Evolutionary conservation across 768 basidiomycete species (phyloP), one percentile per base, ranked within the genome.

Genomic region (Heimioporus sp.): DNA sequence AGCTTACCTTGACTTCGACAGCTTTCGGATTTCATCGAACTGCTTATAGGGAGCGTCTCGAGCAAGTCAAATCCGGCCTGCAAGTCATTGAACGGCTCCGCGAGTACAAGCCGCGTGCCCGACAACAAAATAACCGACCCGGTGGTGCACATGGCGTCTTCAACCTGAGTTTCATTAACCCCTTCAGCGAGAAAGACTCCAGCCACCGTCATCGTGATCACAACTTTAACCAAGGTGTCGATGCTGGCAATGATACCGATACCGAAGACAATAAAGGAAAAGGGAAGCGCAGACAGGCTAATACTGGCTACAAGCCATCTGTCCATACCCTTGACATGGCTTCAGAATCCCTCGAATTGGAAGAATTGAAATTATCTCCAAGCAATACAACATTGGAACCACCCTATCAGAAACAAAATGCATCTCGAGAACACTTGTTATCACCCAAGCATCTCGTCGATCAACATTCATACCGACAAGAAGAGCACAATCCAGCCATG

Each of bases 11-110:
- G 16, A 28, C 24, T 54, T 51, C 17, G 38, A 19, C 42, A 78
- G 87, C 89, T 0, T 86, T 87, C 59, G 76, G 79, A 17, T 92
- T 92, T 68, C 88, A 91, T 64, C 80, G 76, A n/a, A 84, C 80
- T 4, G 90, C 90, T 10, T 92, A 82, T 65, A 77, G 76, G 58
- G 89, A 91, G 32, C 86, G 89, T 44, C 70, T 90, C 5, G 76
- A 80, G 10, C 69, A 73, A n/a, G 77, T 90, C 7, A 69, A 73
- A 50, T 67, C 73, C 37, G 73, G 82, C 2, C 74, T 90, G 4
- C 64, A 64, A 4, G 81, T 81, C 38, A 78, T 91, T 48, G 89
- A 91, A 65, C 76, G 76, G 55, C 77, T 91, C 16, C 82, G 86
- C 30, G 68, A 78, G 44, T 86, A 86, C 64, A 80, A 79, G 16